These are phyloP conservation scores for Acrocalymma vagum DNA, from an alignment of 2,329 filamentous ascomycete genomes.

Conservation along the genomic window DNA sequence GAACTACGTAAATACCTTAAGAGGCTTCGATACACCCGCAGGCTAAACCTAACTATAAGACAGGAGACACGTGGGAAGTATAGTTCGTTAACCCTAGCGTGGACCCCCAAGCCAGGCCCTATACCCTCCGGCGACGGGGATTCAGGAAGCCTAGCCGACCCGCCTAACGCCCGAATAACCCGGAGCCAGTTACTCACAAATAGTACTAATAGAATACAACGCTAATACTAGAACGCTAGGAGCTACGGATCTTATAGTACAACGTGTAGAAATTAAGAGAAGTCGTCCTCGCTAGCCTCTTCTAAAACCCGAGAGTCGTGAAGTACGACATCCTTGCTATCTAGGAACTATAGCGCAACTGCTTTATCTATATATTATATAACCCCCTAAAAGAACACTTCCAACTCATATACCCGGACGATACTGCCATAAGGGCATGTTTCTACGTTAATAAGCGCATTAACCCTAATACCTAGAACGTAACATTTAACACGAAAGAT, in stretches of 20 bases:
- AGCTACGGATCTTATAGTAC: constrained; percentile 30
- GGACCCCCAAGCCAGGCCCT: no score
- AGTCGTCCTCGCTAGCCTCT: constrained; percentile 27
- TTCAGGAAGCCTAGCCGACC: no score
- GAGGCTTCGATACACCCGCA: no score
- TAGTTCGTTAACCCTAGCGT: no score
- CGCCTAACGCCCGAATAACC: no score
- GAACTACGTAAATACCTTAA: no score
- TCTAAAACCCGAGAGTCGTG: constrained; percentile 23
- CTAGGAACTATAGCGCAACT: constrained; percentile 30
- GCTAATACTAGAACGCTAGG: no score
- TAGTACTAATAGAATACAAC: no score
- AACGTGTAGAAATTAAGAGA: constrained; percentile 29
- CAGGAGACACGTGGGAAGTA: no score
- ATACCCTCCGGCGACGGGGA: no score
- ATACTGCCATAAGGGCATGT: constrained; percentile 22
- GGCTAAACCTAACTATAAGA: no score
- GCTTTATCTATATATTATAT: constrained; percentile 25
- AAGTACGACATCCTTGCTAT: constrained; percentile 31
- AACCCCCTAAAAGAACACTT: constrained; percentile 26
- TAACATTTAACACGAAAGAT: constrained; percentile 21
- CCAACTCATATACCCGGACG: constrained; percentile 21
- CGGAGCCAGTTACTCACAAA: no score
- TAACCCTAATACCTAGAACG: constrained; percentile 19
- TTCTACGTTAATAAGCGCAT: constrained; percentile 34